These are phyloP conservation scores for Carpinus viminea DNA, from an alignment of 306 rosid genomes.

Conservation along the genomic window DNA sequence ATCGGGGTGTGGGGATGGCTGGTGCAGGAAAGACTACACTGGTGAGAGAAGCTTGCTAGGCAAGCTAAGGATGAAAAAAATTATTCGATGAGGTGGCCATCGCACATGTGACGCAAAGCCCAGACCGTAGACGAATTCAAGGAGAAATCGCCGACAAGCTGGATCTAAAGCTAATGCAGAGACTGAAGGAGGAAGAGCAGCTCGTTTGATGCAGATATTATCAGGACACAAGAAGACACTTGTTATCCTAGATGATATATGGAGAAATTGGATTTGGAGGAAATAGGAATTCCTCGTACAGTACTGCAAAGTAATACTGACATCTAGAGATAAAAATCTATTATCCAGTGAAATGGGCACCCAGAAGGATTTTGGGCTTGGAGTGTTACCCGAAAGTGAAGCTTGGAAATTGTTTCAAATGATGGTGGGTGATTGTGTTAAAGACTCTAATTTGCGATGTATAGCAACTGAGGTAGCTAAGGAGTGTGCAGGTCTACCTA, in stretches of 20 bases:
- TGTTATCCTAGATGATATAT: slow-evolving; percentile 5
- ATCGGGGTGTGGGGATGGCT: background rate
- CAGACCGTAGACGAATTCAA: slow-evolving; percentile 2
- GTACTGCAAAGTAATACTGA: background rate
- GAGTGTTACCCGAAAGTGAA: background rate
- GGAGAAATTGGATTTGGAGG: background rate
- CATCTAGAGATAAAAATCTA: background rate
- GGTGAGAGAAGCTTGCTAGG: background rate
- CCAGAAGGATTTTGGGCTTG: background rate
- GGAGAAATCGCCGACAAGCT: slow-evolving; percentile 10
- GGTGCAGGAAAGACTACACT: background rate
- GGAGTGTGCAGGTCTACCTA: too few relatives aligned
- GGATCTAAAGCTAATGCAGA: background rate
- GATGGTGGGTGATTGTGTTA: too few relatives aligned
- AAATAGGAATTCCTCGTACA: slow-evolving; percentile 11
- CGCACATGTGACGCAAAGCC: background rate
- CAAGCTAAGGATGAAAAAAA: background rate
- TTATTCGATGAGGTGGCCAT: slow-evolving; percentile 4
- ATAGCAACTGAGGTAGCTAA: too few relatives aligned
- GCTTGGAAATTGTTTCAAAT: background rate
- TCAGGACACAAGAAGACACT: background rate
- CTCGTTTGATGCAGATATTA: background rate
- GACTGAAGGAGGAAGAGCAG: background rate
- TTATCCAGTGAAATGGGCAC: background rate
- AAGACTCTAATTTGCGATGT: too few relatives aligned